Base-by-base conservation (phyloP, 352 stramenopile genomes). In the Phytopythium boreale region DNA sequence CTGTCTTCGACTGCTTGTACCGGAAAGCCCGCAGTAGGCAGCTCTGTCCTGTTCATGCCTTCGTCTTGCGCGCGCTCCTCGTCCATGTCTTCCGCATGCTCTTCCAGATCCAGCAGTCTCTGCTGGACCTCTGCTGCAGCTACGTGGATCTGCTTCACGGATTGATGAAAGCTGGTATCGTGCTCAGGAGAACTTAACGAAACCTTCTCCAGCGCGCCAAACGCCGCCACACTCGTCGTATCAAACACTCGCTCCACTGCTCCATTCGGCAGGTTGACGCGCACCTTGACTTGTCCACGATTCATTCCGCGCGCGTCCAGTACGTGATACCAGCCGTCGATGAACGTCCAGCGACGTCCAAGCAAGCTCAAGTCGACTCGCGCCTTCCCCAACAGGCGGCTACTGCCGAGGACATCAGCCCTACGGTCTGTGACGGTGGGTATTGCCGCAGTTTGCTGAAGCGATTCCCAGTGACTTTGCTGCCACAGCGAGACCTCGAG, bases 301-400 rank as follows among this genome's bases (percentile, higher is more conserved):
- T 49, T 73, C 49, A 71, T 51, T 27, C 69, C 56, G 17, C 67
- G 52, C 14, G 39, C 39, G 50, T 77, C 62, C 6, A 73, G 55
- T 19, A 77, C 24, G 44, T 77, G 71, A 56, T 77, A 77, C 71
- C 71, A 77, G 10, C 68, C 71, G 39, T 72, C 56, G 55, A 77
- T 55, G 44, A 67, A 59, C 12, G 47, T 31, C 71, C 64, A 75
- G 8, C 71, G 58, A 34, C 53, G 29, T 41, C 53, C 41, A 39
- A 77, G 64, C n/a, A 77, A 44, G 29, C 67, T 70, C 37, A 77
- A 59, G 44, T 77, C 71, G 12, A 75, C 61, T 7, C 24, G 49
- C 19, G 60, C 58, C 24, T 68, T 70, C 36, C 71, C 71, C 37
- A 77, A 53, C 20, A 72, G 43, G 3, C 27, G 39, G 15, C 17